Evolutionary conservation across 176 grass and related monocot species (phyloP), one percentile per base, ranked within the genome.

Genomic region (Melocanna baccifera): DNA sequence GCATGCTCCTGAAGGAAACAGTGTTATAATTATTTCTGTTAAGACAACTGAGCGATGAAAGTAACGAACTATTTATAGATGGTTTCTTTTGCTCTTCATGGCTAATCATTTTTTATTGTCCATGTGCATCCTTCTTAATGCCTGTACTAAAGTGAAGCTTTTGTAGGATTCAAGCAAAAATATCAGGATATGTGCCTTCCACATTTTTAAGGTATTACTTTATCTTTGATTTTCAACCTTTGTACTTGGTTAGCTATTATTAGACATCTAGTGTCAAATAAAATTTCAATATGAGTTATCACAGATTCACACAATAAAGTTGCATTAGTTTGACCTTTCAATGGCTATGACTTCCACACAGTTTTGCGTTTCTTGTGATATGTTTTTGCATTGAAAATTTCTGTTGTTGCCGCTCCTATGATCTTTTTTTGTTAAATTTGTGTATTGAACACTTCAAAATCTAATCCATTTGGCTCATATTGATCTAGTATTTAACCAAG

Each of bases 131-230:
- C 71, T 51, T 69, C 8, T 74, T 61, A 76, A 39, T 84, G 73
- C 64, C 10, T 87, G 62, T 46, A 73, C 43, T 87, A 74, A 61
- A 61, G 34, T 65, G 25, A 39, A 29, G 6, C 13, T 86, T 77
- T 81, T 90, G 63, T 85, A 95, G 96, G 96, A 98, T 92, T 93
- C 96, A 77, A 98, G 93, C 87, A 98, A 98, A 93, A 98, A 98
- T 90, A 98, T 98, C 83, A 85, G 92, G 77, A 93, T 95, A 86
- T 98, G 93, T 71, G 73, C 96, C n/a, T 98, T 98, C 18, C 93
- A 98, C 69, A 83, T 98, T 81, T 98, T 98, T 84, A 98, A 98
- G 96, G 96, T 98, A 95, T 41, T 30, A 78, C 48, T 42, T 29
- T 67, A 83, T 63, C 34, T 80, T 77, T 84, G 6, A 62, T 46